A percentile compares a stretch with the other conserved stretches of the same genome.
Evolutionary conservation across 768 basidiomycete species (phyloP).

Genomic region (Rickenella mellea): DNA sequence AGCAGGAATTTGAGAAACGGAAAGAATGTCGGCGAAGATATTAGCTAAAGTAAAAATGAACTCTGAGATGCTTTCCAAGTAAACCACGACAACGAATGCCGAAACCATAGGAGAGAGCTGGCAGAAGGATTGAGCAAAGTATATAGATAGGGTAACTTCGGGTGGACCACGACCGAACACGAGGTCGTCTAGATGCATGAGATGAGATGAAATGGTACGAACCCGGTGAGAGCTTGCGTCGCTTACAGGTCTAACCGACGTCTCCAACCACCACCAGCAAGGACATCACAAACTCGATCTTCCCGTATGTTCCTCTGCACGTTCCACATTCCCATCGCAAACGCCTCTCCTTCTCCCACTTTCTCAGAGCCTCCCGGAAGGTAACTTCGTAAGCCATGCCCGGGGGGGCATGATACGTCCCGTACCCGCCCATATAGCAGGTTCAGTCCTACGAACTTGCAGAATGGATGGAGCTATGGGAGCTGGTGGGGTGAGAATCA

Average conservation of each 20-base stretch:
- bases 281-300: constrained; percentile 65
- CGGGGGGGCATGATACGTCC: constrained; percentile 69
- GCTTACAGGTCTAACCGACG: constrained; percentile 65
- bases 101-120: too few species aligned
- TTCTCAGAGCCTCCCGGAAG: constrained; percentile 63
- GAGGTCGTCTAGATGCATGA: too few species aligned
- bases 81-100: too few species aligned
- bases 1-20: too few species aligned
- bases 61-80: too few species aligned
- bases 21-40: too few species aligned
- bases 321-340: constrained; percentile 72
- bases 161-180: too few species aligned
- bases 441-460: constrained; percentile 70
- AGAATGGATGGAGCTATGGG: constrained; percentile 68
- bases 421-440: too few species aligned
- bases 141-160: too few species aligned
- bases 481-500: constrained; percentile 61
- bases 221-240: constrained; percentile 78
- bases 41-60: too few species aligned
- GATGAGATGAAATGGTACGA: constrained; percentile 6
- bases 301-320: constrained; percentile 64
- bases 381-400: constrained; percentile 60
- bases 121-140: too few species aligned
- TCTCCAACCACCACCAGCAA: constrained; percentile 53
- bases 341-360: constrained; percentile 70